A percentile compares a stretch with the other conserved stretches of the same genome.
phyloP scores from a whole-genome alignment of 2,329 filamentous ascomycete species.

The Juglanconis oblonga region DNA sequence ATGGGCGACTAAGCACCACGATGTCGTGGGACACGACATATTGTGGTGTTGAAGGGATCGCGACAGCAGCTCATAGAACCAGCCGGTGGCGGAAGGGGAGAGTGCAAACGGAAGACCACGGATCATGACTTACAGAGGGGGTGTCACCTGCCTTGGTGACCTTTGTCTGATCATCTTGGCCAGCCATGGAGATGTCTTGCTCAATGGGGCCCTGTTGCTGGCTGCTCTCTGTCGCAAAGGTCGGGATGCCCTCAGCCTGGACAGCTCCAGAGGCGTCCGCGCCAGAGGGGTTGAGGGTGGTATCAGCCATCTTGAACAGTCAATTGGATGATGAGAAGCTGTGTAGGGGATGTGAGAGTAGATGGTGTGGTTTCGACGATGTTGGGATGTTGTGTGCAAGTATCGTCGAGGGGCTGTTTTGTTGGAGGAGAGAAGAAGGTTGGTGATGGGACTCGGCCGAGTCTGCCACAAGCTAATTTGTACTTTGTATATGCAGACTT shows the following conservation, averaged over 20 bases:
- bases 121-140: slow-evolving; percentile 1
- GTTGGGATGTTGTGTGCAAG: too few relatives aligned
- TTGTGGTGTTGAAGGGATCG: neutral
- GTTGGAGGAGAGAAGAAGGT: neutral
- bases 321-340: neutral
- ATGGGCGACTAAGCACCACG: neutral
- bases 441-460: neutral
- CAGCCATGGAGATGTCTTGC: slow-evolving; percentile 11
- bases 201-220: slow-evolving; percentile 1
- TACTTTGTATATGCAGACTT: too few relatives aligned
- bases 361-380: too few relatives aligned
- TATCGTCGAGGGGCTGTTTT: too few relatives aligned
- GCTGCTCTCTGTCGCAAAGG: neutral
- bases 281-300: slow-evolving; percentile 1
- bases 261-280: neutral
- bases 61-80: neutral
- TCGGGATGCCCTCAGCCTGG: neutral
- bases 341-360: neutral
- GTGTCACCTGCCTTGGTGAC: too few relatives aligned
- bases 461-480: too few relatives aligned
- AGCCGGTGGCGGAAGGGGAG: neutral
- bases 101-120: neutral
- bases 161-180: slow-evolving; percentile 5
- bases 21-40: neutral
- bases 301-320: slow-evolving; percentile 8